A percentile compares a stretch with the other conserved stretches of the same genome.
Evolutionary conservation across 2,329 filamentous ascomycete genomes (phyloP).

Genomic region (Xylaria sp.): DNA sequence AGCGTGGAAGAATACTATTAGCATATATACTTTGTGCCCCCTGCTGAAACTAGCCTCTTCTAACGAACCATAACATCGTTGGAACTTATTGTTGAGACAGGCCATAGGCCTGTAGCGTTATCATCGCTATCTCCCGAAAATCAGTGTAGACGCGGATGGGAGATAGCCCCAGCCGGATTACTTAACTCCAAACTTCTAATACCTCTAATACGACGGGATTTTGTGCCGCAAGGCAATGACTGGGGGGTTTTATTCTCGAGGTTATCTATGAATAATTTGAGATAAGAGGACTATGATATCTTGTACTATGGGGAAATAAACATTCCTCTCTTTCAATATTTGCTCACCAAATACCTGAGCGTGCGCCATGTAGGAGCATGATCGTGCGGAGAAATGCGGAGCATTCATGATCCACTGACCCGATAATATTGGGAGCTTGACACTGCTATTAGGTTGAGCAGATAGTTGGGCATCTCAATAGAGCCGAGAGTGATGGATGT

Average conservation of each 20-base stretch:
- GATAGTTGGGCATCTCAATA: too few relatives aligned
- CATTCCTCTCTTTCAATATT: not conserved
- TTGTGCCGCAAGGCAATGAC: not conserved
- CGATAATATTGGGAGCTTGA: not conserved
- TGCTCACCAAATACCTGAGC: not conserved
- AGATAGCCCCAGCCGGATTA: not conserved
- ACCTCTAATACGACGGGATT: too few relatives aligned
- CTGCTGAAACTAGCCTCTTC: too few relatives aligned
- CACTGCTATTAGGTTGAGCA: not conserved
- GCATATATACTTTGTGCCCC: too few relatives aligned
- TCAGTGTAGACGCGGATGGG: not conserved
- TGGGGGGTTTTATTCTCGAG: not conserved
- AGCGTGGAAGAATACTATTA: too few relatives aligned
- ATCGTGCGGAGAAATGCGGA: constrained; percentile 22
- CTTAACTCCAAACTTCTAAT: not conserved
- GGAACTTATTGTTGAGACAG: too few relatives aligned
- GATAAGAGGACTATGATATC: not conserved
- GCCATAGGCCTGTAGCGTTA: too few relatives aligned
- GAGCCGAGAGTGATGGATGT: too few relatives aligned
- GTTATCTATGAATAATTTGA: constrained; percentile 44
- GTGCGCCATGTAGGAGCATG: not conserved
- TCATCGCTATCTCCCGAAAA: too few relatives aligned
- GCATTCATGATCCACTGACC: not conserved
- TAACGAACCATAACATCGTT: too few relatives aligned
- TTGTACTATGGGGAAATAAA: not conserved